Conservation (phyloP, 495 filamentous ascomycete species). For the Xylaria palmicola region DNA sequence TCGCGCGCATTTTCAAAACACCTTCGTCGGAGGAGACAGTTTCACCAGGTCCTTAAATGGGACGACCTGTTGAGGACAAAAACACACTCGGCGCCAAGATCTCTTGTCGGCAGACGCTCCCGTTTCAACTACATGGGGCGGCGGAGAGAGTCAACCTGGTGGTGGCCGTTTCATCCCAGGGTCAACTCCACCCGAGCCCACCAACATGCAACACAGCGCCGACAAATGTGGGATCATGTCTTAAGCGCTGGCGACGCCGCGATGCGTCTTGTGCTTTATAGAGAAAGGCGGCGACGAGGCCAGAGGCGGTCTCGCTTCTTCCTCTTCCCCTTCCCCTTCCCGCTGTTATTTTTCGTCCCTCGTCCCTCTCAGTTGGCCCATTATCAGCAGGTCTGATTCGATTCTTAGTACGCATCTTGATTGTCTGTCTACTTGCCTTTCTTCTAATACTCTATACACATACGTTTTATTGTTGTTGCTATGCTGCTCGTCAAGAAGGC, state of each 20-base stretch:
- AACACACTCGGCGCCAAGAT: slow-evolving; percentile 6
- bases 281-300: not conserved
- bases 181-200: slow-evolving; percentile 12
- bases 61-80: not conserved
- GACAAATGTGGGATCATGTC: slow-evolving; percentile 1
- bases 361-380: not conserved
- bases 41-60: not conserved
- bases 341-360: no score
- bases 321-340: slow-evolving; percentile 1
- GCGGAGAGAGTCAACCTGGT: not conserved
- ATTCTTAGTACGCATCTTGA: slow-evolving; percentile 22
- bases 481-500: slow-evolving; percentile 33
- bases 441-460: slow-evolving; percentile 12
- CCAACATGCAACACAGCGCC: slow-evolving; percentile 14
- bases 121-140: slow-evolving; percentile 13
- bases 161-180: slow-evolving; percentile 3
- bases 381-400: slow-evolving; percentile 24
- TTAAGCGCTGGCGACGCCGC: not conserved
- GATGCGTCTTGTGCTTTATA: not conserved
- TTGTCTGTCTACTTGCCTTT: slow-evolving; percentile 6
- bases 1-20: not conserved
- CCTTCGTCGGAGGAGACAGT: not conserved
- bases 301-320: not conserved
- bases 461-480: slow-evolving; percentile 4
- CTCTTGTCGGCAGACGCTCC: not conserved